Evolutionary conservation across 2,329 filamentous ascomycete species (phyloP).

Genomic region (Aspergillus fischeri): DNA sequence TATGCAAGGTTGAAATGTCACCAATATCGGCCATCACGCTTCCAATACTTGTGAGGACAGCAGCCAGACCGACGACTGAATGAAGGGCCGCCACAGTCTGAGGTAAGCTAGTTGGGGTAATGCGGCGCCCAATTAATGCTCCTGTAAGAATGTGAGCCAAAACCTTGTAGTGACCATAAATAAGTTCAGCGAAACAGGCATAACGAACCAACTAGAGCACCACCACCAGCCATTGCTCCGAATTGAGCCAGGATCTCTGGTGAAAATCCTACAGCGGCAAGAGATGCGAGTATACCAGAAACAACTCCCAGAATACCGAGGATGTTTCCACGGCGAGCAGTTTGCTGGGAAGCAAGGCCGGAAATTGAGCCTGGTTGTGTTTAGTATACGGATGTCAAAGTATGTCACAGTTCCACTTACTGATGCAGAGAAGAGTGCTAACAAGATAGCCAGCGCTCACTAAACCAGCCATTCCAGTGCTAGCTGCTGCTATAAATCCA

Average conservation of each 20-base stretch:
- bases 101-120: constrained; percentile 81
- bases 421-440: constrained; percentile 79
- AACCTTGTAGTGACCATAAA: neutral
- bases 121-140: constrained; percentile 75
- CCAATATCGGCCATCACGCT: constrained; percentile 73
- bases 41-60: constrained; percentile 82
- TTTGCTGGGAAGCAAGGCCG: constrained; percentile 74
- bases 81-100: constrained; percentile 87
- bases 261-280: constrained; percentile 76
- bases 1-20: constrained; percentile 70
- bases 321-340: constrained; percentile 79
- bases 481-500: constrained; percentile 74
- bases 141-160: constrained; percentile 39
- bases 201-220: constrained; percentile 54
- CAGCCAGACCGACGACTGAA: constrained; percentile 83
- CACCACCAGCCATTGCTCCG: constrained; percentile 67
- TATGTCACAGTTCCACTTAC: constrained; percentile 25
- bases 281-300: constrained; percentile 75
- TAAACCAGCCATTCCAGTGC: constrained; percentile 76
- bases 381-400: neutral
- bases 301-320: constrained; percentile 82
- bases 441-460: constrained; percentile 85
- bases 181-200: neutral
- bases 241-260: constrained; percentile 77
- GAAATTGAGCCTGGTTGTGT: constrained; percentile 59